Evolutionary conservation across 1,284 basidiomycete species (phyloP), one percentile per base, ranked within the genome.

Genomic region (Cryptococcus sp.): DNA sequence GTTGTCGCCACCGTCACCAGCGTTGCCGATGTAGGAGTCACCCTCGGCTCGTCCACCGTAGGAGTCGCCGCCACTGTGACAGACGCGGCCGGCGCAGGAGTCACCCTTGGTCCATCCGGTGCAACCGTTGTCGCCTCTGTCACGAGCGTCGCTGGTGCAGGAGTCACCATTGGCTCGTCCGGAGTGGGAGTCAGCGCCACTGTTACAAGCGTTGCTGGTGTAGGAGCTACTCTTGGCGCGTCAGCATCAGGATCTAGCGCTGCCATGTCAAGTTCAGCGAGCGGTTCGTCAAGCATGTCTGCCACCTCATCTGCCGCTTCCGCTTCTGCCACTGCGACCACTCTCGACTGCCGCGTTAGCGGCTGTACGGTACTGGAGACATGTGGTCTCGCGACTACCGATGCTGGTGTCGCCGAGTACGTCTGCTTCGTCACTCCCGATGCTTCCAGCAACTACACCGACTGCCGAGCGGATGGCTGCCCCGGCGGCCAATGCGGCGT

Each of bases 391-490:
- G 48, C 23, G 23, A 50, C 30, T 35, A 50, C 48, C 48, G 20
- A 15, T 38, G 30, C 30, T 8, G 30, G 30, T 35, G 30, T 35
- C 8, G 30, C 30, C 30, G 30, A 35, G 30, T 35, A 35, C 30
- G 48, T 50, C 27, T 50, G 48, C 48, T 50, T 27, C 48, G 17
- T 30, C 48, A 50, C 27, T 30, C 48, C 48, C 16, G 27, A 50
- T 30, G 23, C 48, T 3, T 5, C 17, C 3, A 35, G 48, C 27
- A 35, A 17, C 48, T 30, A 20, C 35, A 30, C 48, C 48, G 48
- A 50, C 48, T 50, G 48, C 30, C 23, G 48, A 50, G 19, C 4
- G 6, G 30, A 39, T 19, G 48, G 48, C n/a, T 50, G 48, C 30
- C 48, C 48, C 35, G 48, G 48, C 27, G 48, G 48, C 35, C 48